A percentile compares a stretch with the other conserved stretches of the same genome.
Evolutionary conservation across 164 flowering plant species (phyloP).

Genomic region (Protea cynaroides): DNA sequence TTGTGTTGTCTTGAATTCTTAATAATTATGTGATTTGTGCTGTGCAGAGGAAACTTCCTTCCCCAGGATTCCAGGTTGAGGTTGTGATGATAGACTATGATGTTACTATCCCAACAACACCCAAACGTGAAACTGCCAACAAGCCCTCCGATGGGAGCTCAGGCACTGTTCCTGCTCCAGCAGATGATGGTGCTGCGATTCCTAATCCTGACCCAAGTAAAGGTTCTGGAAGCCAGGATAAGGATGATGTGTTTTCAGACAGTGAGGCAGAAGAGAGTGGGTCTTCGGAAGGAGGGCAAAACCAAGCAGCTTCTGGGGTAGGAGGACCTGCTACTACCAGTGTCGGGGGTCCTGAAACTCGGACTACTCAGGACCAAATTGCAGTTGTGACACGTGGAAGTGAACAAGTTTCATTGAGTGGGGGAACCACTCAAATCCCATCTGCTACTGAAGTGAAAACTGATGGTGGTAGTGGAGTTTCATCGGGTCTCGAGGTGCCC

Average conservation of each 20-base stretch:
- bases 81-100: conserved; percentile 78
- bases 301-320: conserved; percentile 22
- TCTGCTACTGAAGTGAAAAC: conserved; percentile 27
- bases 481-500: conserved; percentile 27
- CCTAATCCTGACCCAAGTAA: conserved; percentile 27
- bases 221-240: conserved; percentile 40
- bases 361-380: conserved; percentile 27
- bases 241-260: conserved; percentile 92
- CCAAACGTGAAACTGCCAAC: conserved; percentile 28
- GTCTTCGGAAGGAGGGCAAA: conserved; percentile 37
- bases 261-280: conserved; percentile 55
- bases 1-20: background rate
- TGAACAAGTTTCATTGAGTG: conserved; percentile 42
- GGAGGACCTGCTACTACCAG: conserved; percentile 21
- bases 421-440: conserved; percentile 13
- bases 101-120: conserved; percentile 26
- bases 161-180: conserved; percentile 25
- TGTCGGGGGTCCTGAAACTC: conserved; percentile 19
- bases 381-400: conserved; percentile 35
- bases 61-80: conserved; percentile 96
- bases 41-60: conserved; percentile 93
- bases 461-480: conserved; percentile 17
- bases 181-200: conserved; percentile 18
- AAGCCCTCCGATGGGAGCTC: conserved; percentile 40
- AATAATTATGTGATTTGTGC: background rate